Conservation (phyloP, 2,329 filamentous ascomycete species). For the Curvularia lunata region DNA sequence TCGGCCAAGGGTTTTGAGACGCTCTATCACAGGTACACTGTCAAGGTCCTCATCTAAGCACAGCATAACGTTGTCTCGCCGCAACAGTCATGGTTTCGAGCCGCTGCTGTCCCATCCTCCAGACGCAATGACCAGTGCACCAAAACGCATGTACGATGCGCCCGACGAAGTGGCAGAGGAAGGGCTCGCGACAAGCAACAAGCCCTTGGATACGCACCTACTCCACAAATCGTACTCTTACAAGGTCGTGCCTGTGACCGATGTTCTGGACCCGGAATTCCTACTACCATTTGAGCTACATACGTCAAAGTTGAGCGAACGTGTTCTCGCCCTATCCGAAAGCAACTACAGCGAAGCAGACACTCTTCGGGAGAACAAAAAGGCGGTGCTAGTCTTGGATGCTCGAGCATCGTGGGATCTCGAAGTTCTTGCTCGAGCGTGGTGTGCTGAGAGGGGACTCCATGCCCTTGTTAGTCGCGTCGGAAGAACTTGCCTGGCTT, state of each 20-base stretch:
- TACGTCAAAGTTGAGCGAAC: constrained; percentile 23
- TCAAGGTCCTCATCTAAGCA: constrained; percentile 45
- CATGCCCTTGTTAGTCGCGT: constrained; percentile 74
- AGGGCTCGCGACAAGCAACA: constrained; percentile 13
- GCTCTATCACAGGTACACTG: constrained; percentile 30
- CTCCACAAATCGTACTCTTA: constrained; percentile 50
- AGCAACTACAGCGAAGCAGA: constrained; percentile 20
- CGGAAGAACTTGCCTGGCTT: constrained; percentile 72
- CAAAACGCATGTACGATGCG: constrained; percentile 35
- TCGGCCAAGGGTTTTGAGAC: constrained; percentile 33
- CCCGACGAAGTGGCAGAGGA: constrained; percentile 20
- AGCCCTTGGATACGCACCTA: constrained; percentile 47
- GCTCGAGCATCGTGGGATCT: constrained; percentile 66
- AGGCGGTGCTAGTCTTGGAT: constrained; percentile 53
- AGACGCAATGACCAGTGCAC: constrained; percentile 34
- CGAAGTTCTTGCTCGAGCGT: constrained; percentile 73
- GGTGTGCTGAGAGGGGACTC: constrained; percentile 76
- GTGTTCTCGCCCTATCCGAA: constrained; percentile 21
- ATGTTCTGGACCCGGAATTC: constrained; percentile 39
- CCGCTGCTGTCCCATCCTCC: constrained; percentile 45
- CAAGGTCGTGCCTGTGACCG: constrained; percentile 44
- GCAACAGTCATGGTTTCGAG: constrained; percentile 46
- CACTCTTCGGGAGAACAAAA: constrained; percentile 26
- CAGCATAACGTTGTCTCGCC: constrained; percentile 36
- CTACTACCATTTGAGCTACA: constrained; percentile 33